Evolutionary conservation across 1,284 basidiomycete species (phyloP).

Genomic region (Sporisorium sorghi): DNA sequence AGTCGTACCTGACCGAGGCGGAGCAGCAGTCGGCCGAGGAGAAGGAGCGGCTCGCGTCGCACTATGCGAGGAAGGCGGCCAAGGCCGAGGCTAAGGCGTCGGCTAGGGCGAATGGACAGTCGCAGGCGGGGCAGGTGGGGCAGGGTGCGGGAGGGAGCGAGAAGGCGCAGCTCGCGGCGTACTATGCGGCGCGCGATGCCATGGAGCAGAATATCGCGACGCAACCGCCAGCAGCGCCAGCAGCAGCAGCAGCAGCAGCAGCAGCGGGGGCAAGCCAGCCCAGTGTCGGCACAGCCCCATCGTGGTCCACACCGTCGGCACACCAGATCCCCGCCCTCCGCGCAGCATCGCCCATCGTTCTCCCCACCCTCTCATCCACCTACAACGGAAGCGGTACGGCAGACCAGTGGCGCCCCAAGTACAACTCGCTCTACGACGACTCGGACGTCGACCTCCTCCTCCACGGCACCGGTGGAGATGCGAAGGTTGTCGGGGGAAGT

Average conservation of each 20-base stretch:
- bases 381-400: neutral
- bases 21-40: constrained; percentile 46
- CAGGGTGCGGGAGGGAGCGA: constrained; percentile 19
- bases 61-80: constrained; percentile 42
- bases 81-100: constrained; percentile 38
- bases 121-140: neutral
- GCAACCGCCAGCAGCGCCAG: constrained; percentile 1
- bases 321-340: constrained; percentile 1
- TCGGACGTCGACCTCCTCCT: constrained; percentile 2
- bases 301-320: neutral
- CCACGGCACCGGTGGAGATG: neutral
- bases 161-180: constrained; percentile 49
- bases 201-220: constrained; percentile 24
- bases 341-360: neutral
- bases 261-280: too few species aligned
- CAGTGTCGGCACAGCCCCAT: neutral
- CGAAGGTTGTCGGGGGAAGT: neutral
- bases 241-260: neutral
- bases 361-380: neutral
- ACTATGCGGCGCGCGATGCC: constrained; percentile 47
- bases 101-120: constrained; percentile 3
- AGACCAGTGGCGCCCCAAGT: constrained; percentile 27
- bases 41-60: constrained; percentile 46
- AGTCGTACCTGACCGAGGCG: constrained; percentile 40
- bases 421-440: constrained; percentile 42